phyloP scores from a whole-genome alignment of 2,329 filamentous ascomycete genomes.

The Curvularia lunata region DNA sequence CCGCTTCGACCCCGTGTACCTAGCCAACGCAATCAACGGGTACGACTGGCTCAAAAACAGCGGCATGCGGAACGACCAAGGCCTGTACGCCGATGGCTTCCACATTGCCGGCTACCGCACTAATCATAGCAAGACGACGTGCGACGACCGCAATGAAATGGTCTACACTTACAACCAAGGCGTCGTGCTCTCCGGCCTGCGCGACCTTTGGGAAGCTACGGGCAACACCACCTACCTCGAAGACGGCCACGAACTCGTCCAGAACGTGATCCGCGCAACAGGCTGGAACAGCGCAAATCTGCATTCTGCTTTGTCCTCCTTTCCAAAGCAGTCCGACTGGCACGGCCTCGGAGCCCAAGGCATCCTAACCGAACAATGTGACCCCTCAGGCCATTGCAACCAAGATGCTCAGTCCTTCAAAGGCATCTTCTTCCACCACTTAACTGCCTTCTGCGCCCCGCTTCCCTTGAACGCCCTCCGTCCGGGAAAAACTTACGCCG shows the following conservation, averaged over 20 bases:
- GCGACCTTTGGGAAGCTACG: slow-evolving; percentile 80
- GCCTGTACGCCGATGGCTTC: slow-evolving; percentile 85
- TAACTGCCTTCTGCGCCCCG: slow-evolving; percentile 76
- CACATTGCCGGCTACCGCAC: slow-evolving; percentile 72
- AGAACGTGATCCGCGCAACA: slow-evolving; percentile 76
- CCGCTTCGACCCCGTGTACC: slow-evolving; percentile 66
- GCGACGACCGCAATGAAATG: slow-evolving; percentile 83
- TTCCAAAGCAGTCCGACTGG: slow-evolving; percentile 57
- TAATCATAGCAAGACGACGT: slow-evolving; percentile 69
- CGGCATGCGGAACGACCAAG: slow-evolving; percentile 78
- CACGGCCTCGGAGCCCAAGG: slow-evolving; percentile 78
- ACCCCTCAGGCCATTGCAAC: slow-evolving; percentile 74
- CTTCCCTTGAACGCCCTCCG: slow-evolving; percentile 58
- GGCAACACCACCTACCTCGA: slow-evolving; percentile 72
- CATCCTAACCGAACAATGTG: slow-evolving; percentile 84
- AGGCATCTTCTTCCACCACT: slow-evolving; percentile 91
- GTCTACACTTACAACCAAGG: slow-evolving; percentile 97
- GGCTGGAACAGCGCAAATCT: slow-evolving; percentile 66
- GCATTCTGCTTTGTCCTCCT: slow-evolving; percentile 3
- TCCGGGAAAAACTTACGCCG: slow-evolving; percentile 53
- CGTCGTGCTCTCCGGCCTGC: slow-evolving; percentile 80
- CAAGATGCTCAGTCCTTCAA: slow-evolving; percentile 93
- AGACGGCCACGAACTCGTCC: slow-evolving; percentile 80
- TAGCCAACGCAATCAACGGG: slow-evolving; percentile 75
- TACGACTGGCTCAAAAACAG: slow-evolving; percentile 81